Base-by-base conservation (phyloP, 2,329 filamentous ascomycete species). In the Pestalotiopsis sp. region DNA sequence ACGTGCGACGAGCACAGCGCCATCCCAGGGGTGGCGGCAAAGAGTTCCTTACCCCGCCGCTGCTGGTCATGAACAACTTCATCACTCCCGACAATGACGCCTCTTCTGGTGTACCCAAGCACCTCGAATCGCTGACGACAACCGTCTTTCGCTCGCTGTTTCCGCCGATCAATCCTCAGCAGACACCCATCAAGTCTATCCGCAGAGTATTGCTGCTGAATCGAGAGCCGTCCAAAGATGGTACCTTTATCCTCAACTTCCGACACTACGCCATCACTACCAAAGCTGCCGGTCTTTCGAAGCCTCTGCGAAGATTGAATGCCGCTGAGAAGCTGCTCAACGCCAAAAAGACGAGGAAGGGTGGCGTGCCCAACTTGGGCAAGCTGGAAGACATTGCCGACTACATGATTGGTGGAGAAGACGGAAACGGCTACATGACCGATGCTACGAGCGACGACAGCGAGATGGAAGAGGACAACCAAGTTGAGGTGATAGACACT, bases 31-130 rank as follows among this genome's bases (percentile, higher is more conserved):
- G 91, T 62, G 91, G 92, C 62, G 94, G 92, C 71, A 95, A 95
- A 78, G 94, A 97, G 79, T 97, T 94, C 76, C 86, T 92, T 68
- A 94, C 91, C 58, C 91, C 96, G 6, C 96, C 96, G 71, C 82
- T 98, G 82, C 88, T 99, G 59, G 96, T 99, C 73, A 98, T 99
- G 96, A 99, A 99, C 84, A 98, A 97, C 81, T 97, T 99, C 81
- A 89, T 89, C 52, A 91, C 90, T 3, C 87, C 92, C 36, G 85
- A 83, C 39, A 77, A 86, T 59, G 87, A 90, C 68, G 81, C 88
- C 38, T 87, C 86, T 68, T 88, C 90, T 25, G 90, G 92, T 71
- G 91, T 97, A n/a, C 94, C 95, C 4, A 97, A 94, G 78, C 95
- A 98, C 74, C 92, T 99, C 76, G 96, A 99, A 82, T 92, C 92